phyloP scores from a whole-genome alignment of 116 monocot species.

The Cymodocea nodosa region DNA sequence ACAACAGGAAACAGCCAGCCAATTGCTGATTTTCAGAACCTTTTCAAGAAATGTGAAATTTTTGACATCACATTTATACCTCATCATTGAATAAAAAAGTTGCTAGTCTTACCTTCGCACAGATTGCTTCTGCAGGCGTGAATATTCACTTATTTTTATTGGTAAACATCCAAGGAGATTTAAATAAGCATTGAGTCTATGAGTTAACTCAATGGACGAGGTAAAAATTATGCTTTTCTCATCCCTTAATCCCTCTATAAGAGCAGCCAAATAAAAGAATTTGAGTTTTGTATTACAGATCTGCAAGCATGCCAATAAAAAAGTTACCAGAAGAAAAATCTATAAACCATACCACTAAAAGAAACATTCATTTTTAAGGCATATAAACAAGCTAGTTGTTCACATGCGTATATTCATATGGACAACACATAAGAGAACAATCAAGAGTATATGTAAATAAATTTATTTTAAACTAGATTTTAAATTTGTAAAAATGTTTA shows the following conservation, averaged over 20 bases:
- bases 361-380: background rate
- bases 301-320: constrained; percentile 17
- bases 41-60: too few species aligned
- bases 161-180: constrained; percentile 59
- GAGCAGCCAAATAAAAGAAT: constrained; percentile 57
- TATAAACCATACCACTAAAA: background rate
- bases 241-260: constrained; percentile 48
- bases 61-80: too few species aligned
- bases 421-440: background rate
- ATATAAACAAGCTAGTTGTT: background rate
- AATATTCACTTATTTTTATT: constrained; percentile 68
- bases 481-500: too few species aligned
- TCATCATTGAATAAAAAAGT: too few species aligned
- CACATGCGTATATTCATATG: background rate
- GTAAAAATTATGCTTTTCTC: constrained; percentile 90
- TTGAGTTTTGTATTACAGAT: constrained; percentile 66
- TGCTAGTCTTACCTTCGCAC: constrained; percentile 45
- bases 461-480: too few species aligned
- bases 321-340: background rate
- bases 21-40: too few species aligned
- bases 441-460: background rate
- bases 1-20: too few species aligned
- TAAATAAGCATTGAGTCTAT: constrained; percentile 52
- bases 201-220: constrained; percentile 64
- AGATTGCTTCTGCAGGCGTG: constrained; percentile 56